phyloP scores from a whole-genome alignment of 2,329 filamentous ascomycete genomes.

The Penicillium nordicum region DNA sequence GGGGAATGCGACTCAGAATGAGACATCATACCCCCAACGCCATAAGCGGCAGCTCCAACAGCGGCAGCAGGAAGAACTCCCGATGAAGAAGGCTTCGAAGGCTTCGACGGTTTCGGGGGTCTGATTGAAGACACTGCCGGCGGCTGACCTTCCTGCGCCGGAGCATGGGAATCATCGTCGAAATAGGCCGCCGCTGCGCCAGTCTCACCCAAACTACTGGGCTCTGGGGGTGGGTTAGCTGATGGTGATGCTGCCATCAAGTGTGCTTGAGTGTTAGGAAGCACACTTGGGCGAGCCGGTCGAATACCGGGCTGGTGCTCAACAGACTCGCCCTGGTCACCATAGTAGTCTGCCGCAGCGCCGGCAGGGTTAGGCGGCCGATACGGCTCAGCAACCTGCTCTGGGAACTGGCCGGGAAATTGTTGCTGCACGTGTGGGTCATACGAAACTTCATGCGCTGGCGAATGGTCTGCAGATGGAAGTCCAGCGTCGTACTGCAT shows the following conservation, averaged over 20 bases:
- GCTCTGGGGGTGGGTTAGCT: constrained; percentile 56
- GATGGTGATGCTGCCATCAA: constrained; percentile 52
- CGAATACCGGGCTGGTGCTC: constrained; percentile 58
- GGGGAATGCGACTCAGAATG: constrained; percentile 22
- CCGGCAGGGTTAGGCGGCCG: constrained; percentile 49
- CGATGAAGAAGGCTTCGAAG: constrained; percentile 26
- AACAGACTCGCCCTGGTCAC: constrained; percentile 60
- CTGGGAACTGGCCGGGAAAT: constrained; percentile 57
- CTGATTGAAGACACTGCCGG: constrained; percentile 17
- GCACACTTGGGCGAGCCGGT: constrained; percentile 50
- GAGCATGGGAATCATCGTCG: constrained; percentile 18
- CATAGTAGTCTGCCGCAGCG: constrained; percentile 60
- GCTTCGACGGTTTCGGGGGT: constrained; percentile 31
- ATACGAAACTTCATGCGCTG: constrained; percentile 29
- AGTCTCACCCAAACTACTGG: constrained; percentile 48
- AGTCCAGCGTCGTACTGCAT: constrained; percentile 30
- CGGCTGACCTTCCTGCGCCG: constrained; percentile 18
- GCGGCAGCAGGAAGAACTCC: constrained; percentile 31
- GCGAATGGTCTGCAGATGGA: constrained; percentile 15
- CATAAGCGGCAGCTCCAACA: constrained; percentile 39
- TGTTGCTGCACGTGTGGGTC: constrained; percentile 54
- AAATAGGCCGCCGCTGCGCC: constrained; percentile 59
- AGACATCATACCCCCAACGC: constrained; percentile 37
- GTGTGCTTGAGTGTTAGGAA: constrained; percentile 55
- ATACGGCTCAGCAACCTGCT: constrained; percentile 45